Conservation (phyloP, 306 rosid genomes). For the Fragaria vesca region DNA sequence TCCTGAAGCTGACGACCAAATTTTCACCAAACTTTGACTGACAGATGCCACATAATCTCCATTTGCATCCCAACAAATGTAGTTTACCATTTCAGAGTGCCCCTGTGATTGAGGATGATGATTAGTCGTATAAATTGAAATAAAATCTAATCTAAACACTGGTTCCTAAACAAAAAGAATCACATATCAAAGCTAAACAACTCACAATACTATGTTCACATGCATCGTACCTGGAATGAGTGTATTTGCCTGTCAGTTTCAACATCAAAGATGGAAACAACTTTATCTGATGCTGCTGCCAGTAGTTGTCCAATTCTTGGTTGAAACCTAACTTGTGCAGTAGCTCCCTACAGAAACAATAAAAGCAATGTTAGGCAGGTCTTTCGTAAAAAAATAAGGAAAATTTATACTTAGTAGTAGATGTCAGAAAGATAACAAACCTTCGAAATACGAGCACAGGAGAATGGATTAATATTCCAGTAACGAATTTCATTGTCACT, state of each 20-base stretch:
- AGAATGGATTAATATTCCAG: conserved; percentile 62
- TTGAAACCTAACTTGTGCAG: conserved; percentile 79
- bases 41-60: conserved; percentile 84
- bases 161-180: conserved; percentile 7
- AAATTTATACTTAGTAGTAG: conserved; percentile 16
- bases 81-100: conserved; percentile 58
- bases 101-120: conserved; percentile 44
- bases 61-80: conserved; percentile 71
- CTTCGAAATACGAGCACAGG: conserved; percentile 64
- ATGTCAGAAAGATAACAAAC: conserved; percentile 32
- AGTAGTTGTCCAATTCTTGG: conserved; percentile 72
- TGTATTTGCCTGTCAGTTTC: conserved; percentile 68
- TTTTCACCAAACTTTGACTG: conserved; percentile 67
- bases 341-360: conserved; percentile 72
- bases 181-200: conserved; percentile 2
- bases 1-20: conserved; percentile 73
- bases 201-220: conserved; percentile 1
- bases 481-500: conserved; percentile 72
- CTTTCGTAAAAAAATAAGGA: neutral
- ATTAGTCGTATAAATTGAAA: neutral
- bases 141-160: neutral
- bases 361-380: neutral
- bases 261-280: conserved; percentile 79
- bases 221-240: conserved; percentile 57
- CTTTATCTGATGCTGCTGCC: conserved; percentile 74